Evolutionary conservation across 164 flowering plant genomes (phyloP).

Genomic region (Aristolochia contorta): DNA sequence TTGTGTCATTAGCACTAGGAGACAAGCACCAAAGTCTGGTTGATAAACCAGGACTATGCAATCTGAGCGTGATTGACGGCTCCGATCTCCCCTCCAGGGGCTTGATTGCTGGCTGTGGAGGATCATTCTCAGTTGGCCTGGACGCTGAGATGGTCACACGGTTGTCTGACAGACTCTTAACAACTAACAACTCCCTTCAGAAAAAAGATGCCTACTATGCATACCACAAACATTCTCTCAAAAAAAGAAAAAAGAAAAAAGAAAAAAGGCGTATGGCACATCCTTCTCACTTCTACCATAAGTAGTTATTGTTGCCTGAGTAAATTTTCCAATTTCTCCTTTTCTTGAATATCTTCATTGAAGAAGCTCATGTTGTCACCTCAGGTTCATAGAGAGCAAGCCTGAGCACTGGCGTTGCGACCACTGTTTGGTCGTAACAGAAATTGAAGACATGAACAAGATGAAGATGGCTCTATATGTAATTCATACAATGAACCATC

Average conservation of each 20-base stretch:
- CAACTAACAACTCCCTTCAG: no score
- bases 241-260: neutral
- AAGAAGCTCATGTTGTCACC: neutral
- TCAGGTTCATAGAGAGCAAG: slow-evolving; percentile 70
- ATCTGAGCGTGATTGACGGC: no score
- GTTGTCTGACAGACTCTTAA: no score
- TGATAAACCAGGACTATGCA: no score
- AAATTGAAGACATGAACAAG: slow-evolving; percentile 68
- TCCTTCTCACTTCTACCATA: neutral
- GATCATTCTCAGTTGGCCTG: no score
- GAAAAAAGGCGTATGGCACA: neutral
- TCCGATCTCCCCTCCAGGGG: no score
- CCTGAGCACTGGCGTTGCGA: slow-evolving; percentile 63
- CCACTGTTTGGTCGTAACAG: slow-evolving; percentile 51
- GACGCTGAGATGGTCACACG: no score
- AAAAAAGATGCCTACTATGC: no score
- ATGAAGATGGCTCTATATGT: slow-evolving; percentile 60
- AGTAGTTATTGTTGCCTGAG: neutral
- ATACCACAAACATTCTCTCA: neutral
- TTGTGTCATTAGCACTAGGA: no score
- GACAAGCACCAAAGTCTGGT: no score
- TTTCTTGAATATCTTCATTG: slow-evolving; percentile 1
- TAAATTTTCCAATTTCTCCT: neutral
- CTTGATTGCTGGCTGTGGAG: no score
- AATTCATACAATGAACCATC: slow-evolving; percentile 74